Base-by-base conservation (phyloP, 1,139 yeast genomes). In the Candida labiduridarum region DNA sequence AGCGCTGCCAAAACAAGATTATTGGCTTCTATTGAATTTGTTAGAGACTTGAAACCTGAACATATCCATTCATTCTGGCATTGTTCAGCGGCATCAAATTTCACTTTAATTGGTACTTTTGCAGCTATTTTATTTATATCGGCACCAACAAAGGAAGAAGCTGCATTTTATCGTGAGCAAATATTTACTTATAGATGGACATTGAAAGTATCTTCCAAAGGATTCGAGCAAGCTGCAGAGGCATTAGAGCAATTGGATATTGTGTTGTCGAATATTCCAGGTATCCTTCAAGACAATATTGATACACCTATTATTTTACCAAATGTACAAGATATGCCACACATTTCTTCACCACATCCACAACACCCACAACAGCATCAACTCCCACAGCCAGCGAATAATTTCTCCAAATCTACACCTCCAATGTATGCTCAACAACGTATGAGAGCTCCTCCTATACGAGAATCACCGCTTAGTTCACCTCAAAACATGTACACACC, bases 41-140 rank as follows among this genome's bases (percentile, higher is more conserved):
- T 89, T 10, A 71, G 86, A 50, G 86, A 83, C 52, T 76, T 91
- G 60, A 84, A 85, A 57, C 87, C 87, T 2, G 96, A 89, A 57
- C 96, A 90, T 62, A 80, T 88, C 47, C 91, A 85, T 62, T 83
- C 95, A 9, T 90, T 89, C 66, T 91, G 97, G 97, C 94, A 88
- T 66, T 82, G 91, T 2, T 84, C 91, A 4, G 80, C 96, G 0
- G 78, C 92, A 0, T 79, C 89, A 10, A 89, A 87, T 61, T 83
- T 91, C 56, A 85, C 96, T 2, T 69, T 89, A 44, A 88, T 90
- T 49, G 96, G 96, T 2, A 83, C 94, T 0, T 91, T 91, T 76
- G 96, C 96, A 0, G 86, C 95, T 0, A 72, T 91, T 9, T 69
- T 91, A 49, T 88, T 78, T 60, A 82, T 84, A 31, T 84, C 92